Evolutionary conservation across 2,329 filamentous ascomycete genomes (phyloP), one percentile per base, ranked within the genome.

Genomic region (Sclerotinia borealis): DNA sequence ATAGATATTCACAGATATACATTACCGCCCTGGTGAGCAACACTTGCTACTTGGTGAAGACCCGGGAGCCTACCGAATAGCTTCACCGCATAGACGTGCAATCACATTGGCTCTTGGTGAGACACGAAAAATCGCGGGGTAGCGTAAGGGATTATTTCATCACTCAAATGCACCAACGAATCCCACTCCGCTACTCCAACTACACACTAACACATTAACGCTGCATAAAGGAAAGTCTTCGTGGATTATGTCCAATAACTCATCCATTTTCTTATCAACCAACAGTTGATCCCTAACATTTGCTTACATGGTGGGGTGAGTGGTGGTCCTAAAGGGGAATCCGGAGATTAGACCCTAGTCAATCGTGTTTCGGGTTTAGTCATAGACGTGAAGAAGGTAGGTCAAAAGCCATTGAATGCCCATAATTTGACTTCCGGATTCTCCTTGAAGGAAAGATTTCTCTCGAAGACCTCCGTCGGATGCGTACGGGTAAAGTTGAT

Each of bases 301-400:
- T 31, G 25, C 36, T 43, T 43, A 31, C 52, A 55, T 43, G 27
- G 37, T 8, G 39, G 17, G 27, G 19, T 22, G 41, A 9, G n/a
- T 9, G n/a, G 19, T 9, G n/a, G 37, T n/a, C 52, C 22, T 17
- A 22, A 43, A 17, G 37, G 52, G 52, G 37, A 10, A 9, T 43
- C 37, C 52, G 52, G 52, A 55, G 52, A 55, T 55, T 55, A 55
- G 37, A 55, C 37, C 52, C 52, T 55, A 43, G 52, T 43, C n/a
- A 43, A 55, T 43, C 27, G 19, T 55, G 37, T 22, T 55, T 43
- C 37, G 37, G 37, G 25, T n/a, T 55, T 31, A 55, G 27, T 31
- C 19, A 8, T 43, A 31, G 27, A 34, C 37, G 11, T 55, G 27
- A 22, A 43, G 37, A 31, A 31, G 25, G 22, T 31, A 37, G 52